Conservation (phyloP, 495 filamentous ascomycete genomes). For the Aspergillus heteromorphus region DNA sequence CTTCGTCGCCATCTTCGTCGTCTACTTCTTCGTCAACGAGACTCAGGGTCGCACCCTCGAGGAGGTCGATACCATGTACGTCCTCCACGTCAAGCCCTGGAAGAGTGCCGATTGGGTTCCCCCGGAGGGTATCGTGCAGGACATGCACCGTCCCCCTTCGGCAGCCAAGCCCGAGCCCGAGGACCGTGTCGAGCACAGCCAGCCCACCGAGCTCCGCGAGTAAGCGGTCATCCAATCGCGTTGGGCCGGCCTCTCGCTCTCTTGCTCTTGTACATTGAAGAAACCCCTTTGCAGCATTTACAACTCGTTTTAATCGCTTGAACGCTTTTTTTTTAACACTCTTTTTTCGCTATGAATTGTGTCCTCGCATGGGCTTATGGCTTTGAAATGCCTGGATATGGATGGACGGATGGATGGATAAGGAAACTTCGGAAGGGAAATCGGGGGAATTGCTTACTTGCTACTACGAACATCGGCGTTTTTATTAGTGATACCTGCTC, state of each 20-base stretch:
- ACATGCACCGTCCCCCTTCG: conserved; percentile 22
- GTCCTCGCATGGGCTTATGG: background rate
- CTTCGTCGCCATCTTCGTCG: conserved; percentile 55
- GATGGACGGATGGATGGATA: too few species aligned
- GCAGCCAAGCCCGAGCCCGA: conserved; percentile 7
- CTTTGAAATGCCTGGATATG: too few species aligned
- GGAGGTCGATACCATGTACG: conserved; percentile 84
- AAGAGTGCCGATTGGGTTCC: conserved; percentile 56
- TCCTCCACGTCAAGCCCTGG: conserved; percentile 63
- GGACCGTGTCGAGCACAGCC: conserved; percentile 14
- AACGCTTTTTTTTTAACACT: background rate
- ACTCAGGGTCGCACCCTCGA: conserved; percentile 63
- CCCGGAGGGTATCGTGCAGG: conserved; percentile 35
- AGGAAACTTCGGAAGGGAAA: background rate
- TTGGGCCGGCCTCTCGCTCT: too few species aligned
- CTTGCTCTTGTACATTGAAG: background rate
- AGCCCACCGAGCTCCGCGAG: conserved; percentile 20
- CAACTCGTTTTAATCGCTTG: background rate
- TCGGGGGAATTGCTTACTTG: too few species aligned
- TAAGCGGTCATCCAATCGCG: too few species aligned
- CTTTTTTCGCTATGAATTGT: background rate
- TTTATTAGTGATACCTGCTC: background rate
- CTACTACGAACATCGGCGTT: background rate
- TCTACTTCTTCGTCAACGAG: conserved; percentile 79
- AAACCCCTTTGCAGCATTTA: background rate